These are phyloP conservation scores for Ramaria sp. DNA, from an alignment of 768 basidiomycete species.

Conservation along the genomic window DNA sequence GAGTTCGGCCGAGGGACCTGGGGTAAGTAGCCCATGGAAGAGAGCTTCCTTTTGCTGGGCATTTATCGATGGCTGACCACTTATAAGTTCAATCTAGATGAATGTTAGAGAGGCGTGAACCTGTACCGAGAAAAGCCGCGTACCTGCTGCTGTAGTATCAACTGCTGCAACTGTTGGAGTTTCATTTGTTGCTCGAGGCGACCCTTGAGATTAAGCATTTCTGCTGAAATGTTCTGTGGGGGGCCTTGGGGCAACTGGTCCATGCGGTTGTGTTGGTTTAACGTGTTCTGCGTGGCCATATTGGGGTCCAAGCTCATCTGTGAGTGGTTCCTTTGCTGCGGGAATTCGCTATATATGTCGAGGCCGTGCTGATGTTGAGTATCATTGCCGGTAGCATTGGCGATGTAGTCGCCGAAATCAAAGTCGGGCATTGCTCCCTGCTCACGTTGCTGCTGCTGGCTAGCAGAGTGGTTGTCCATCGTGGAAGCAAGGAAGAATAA, in stretches of 20 bases:
- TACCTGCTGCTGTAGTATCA: conserved; percentile 88
- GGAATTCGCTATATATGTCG: conserved; percentile 6
- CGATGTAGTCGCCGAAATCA: conserved; percentile 2
- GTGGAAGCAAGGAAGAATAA: not conserved
- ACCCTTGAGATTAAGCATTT: conserved; percentile 13
- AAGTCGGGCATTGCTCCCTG: not conserved
- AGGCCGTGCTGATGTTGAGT: not conserved
- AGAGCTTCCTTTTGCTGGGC: conserved; percentile 18
- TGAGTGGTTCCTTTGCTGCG: conserved; percentile 1
- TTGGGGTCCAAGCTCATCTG: too few relatives aligned
- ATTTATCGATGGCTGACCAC: conserved; percentile 23
- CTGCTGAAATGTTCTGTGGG: not conserved
- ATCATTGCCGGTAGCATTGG: not conserved
- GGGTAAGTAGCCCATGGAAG: conserved; percentile 54
- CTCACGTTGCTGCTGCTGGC: not conserved
- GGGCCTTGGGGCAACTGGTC: too few relatives aligned
- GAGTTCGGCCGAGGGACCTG: conserved; percentile 61
- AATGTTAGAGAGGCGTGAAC: not conserved
- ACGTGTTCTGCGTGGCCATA: not conserved
- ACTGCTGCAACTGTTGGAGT: conserved; percentile 67
- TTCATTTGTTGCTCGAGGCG: conserved; percentile 45
- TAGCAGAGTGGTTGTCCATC: not conserved
- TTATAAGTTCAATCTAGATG: conserved; percentile 60
- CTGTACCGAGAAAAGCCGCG: conserved; percentile 15
- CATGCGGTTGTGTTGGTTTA: not conserved